Evolutionary conservation across 2,329 filamentous ascomycete species (phyloP).

Genomic region (Huntiella decipiens): DNA sequence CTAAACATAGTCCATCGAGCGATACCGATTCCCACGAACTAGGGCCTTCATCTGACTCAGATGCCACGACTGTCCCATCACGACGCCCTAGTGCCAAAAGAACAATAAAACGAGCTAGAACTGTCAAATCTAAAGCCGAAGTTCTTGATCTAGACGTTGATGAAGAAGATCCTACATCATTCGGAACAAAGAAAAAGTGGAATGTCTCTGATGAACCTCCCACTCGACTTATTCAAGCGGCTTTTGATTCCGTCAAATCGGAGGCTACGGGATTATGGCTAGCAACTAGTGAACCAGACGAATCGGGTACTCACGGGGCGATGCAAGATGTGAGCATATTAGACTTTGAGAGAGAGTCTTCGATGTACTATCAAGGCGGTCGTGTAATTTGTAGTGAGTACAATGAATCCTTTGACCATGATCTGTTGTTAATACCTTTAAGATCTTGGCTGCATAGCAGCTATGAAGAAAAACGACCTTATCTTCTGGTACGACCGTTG

Average conservation of each 20-base stretch:
- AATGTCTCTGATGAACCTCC: not conserved
- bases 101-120: not conserved
- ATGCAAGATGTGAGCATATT: slow-evolving; percentile 4
- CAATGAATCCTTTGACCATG: not conserved
- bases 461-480: slow-evolving; percentile 8
- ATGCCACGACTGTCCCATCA: too few species aligned
- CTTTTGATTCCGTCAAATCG: not conserved
- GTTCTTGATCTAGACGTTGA: not conserved
- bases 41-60: too few species aligned
- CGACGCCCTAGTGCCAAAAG: too few species aligned
- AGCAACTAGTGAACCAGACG: slow-evolving; percentile 1
- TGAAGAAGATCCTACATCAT: not conserved
- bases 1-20: too few species aligned
- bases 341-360: slow-evolving; percentile 1
- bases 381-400: slow-evolving; percentile 4
- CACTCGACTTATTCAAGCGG: not conserved
- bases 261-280: slow-evolving; percentile 8
- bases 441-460: slow-evolving; percentile 7
- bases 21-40: too few species aligned
- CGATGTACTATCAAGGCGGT: not conserved
- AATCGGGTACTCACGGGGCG: slow-evolving; percentile 1
- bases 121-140: not conserved
- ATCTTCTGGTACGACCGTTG: slow-evolving; percentile 9
- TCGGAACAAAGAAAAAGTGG: not conserved
- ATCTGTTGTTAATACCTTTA: not conserved